Percentiles rank a stretch among this genome's conserved stretches.
These are phyloP conservation scores for Fragaria vesca DNA, from an alignment of 306 rosid species.

Conservation along the genomic window DNA sequence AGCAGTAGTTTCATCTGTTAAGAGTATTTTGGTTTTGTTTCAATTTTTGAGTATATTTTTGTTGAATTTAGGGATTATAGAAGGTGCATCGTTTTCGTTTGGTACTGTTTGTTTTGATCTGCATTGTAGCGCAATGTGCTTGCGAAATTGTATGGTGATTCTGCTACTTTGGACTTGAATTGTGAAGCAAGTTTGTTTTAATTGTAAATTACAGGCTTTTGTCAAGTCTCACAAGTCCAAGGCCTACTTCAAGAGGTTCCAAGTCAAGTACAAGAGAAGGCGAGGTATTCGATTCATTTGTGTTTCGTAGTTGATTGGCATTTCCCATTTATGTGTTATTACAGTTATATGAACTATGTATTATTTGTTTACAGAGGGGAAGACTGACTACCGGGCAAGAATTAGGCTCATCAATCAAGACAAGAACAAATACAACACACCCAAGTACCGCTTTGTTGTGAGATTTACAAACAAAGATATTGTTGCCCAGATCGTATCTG, in stretches of 20 bases:
- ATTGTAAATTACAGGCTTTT: conserved; percentile 38
- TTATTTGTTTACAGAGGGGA: conserved; percentile 55
- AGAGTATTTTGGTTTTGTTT: neutral
- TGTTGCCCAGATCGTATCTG: conserved; percentile 65
- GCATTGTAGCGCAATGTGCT: neutral
- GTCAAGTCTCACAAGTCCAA: conserved; percentile 62
- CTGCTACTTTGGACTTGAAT: neutral
- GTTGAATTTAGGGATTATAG: neutral
- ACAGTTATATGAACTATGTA: neutral
- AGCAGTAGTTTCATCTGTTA: neutral
- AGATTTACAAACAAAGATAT: conserved; percentile 78
- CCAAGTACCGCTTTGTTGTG: conserved; percentile 77
- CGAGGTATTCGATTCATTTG: conserved; percentile 44
- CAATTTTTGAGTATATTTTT: neutral
- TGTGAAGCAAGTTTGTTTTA: neutral
- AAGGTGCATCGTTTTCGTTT: neutral
- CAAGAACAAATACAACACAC: conserved; percentile 87
- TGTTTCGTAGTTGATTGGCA: neutral
- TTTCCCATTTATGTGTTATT: neutral
- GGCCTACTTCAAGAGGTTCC: conserved; percentile 76
- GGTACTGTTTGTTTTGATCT: neutral
- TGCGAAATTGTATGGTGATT: neutral
- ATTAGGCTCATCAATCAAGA: conserved; percentile 88
- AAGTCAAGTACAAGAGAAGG: conserved; percentile 87
- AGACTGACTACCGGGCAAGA: conserved; percentile 89